These are phyloP conservation scores for Anisodus tanguticus DNA, from an alignment of 257 asterid genomes.

Conservation along the genomic window DNA sequence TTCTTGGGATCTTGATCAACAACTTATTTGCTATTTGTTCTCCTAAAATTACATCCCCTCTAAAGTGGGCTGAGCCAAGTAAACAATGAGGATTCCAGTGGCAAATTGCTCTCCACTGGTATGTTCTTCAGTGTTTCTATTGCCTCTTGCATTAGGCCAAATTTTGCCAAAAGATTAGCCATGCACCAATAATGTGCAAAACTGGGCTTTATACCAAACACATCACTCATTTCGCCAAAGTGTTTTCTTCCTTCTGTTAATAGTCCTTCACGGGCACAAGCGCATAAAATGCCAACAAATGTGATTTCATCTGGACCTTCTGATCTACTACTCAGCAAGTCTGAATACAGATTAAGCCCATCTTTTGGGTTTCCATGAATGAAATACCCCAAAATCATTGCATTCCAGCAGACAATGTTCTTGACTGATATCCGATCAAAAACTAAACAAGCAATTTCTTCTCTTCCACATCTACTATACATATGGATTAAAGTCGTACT, in stretches of 20 bases:
- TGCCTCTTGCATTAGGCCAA: conserved; percentile 63
- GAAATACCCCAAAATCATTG: conserved; percentile 26
- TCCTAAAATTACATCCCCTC: conserved; percentile 50
- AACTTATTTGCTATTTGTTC: conserved; percentile 56
- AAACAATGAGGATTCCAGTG: conserved; percentile 54
- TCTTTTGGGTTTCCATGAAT: conserved; percentile 40
- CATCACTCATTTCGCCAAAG: conserved; percentile 56
- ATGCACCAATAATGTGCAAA: conserved; percentile 85
- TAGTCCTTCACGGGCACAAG: conserved; percentile 65
- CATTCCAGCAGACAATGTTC: conserved; percentile 37
- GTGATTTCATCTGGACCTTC: conserved; percentile 66
- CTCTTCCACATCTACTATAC: conserved; percentile 28
- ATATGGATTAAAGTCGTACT: conserved; percentile 56
- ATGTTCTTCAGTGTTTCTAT: conserved; percentile 50
- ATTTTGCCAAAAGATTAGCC: conserved; percentile 70
- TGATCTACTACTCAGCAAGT: conserved; percentile 44
- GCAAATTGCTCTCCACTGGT: conserved; percentile 43
- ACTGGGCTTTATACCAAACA: conserved; percentile 51
- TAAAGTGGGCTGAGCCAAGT: conserved; percentile 62
- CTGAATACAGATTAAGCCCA: conserved; percentile 55
- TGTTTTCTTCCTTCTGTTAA: conserved; percentile 53
- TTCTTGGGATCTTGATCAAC: conserved; percentile 66
- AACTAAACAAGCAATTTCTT: conserved; percentile 38
- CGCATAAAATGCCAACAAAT: conserved; percentile 70
- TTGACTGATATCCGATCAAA: conserved; percentile 57